Conservation (phyloP, 495 filamentous ascomycete genomes). For the Amniculicola lignicola region DNA sequence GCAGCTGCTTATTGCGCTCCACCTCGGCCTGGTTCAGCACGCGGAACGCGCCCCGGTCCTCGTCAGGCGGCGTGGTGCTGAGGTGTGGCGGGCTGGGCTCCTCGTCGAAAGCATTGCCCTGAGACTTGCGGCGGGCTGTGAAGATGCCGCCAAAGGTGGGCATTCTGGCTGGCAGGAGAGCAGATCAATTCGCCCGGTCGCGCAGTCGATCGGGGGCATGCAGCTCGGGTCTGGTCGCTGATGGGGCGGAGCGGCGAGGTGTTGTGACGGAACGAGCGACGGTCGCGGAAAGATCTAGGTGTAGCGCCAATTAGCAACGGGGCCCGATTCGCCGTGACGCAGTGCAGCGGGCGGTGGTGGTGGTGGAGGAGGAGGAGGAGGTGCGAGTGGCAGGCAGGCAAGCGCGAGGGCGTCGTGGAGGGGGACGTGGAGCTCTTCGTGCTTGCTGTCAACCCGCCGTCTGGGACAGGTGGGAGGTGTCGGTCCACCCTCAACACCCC, state of each 20-base stretch:
- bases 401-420: background rate
- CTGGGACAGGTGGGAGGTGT: background rate
- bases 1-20: conserved; percentile 2
- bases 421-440: background rate
- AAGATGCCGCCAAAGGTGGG: conserved; percentile 17
- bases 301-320: conserved; percentile 3
- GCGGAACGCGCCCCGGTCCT: conserved; percentile 12
- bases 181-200: background rate
- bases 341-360: background rate
- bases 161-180: background rate
- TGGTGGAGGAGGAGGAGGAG: background rate
- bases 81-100: background rate
- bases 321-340: background rate
- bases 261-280: conserved; percentile 1
- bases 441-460: background rate
- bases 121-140: conserved; percentile 33
- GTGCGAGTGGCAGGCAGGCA: background rate
- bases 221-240: background rate
- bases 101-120: conserved; percentile 35
- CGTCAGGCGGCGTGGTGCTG: background rate
- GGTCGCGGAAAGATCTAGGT: background rate
- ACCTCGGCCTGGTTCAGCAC: conserved; percentile 16
- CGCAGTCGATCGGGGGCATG: background rate
- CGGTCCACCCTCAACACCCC: background rate
- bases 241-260: background rate